These are phyloP conservation scores for Dendryphion nanum DNA, from an alignment of 2,329 filamentous ascomycete species.

Conservation along the genomic window DNA sequence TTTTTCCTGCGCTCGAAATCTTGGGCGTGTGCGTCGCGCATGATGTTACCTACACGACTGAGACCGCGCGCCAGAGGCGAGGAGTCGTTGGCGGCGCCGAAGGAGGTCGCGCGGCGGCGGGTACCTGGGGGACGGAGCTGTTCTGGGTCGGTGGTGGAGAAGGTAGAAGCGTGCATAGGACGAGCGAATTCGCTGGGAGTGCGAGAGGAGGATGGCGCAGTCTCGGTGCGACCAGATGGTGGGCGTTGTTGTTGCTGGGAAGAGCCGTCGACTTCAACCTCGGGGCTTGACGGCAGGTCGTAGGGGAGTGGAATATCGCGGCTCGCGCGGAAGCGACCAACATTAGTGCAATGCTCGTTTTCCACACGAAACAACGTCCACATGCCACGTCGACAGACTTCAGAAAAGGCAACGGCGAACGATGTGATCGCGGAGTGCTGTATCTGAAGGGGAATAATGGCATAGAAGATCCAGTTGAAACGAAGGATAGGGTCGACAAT, in stretches of 20 bases:
- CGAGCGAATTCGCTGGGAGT: neutral
- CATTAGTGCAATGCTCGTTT: conserved; percentile 87
- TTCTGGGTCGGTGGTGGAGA: conserved; percentile 10
- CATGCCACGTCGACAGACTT: conserved; percentile 80
- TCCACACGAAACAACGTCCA: conserved; percentile 95
- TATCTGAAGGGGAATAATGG: conserved; percentile 73
- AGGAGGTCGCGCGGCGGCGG: conserved; percentile 15
- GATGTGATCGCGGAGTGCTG: conserved; percentile 83
- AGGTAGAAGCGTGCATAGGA: conserved; percentile 3
- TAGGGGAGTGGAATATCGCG: conserved; percentile 88
- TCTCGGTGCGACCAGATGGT: neutral
- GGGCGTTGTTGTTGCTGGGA: neutral
- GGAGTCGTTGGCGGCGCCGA: conserved; percentile 12
- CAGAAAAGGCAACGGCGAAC: conserved; percentile 74
- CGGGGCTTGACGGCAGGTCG: conserved; percentile 39
- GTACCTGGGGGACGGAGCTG: neutral
- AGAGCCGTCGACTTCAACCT: neutral
- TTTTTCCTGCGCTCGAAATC: conserved; percentile 83
- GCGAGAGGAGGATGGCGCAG: neutral
- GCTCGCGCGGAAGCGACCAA: conserved; percentile 83
- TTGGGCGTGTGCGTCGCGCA: conserved; percentile 81
- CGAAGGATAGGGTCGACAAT: conserved; percentile 78
- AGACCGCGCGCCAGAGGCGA: conserved; percentile 44
- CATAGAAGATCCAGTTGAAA: conserved; percentile 94
- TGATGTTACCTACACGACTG: conserved; percentile 61